These are phyloP conservation scores for Neurospora hispaniola DNA, from an alignment of 495 filamentous ascomycete species.

Conservation along the genomic window DNA sequence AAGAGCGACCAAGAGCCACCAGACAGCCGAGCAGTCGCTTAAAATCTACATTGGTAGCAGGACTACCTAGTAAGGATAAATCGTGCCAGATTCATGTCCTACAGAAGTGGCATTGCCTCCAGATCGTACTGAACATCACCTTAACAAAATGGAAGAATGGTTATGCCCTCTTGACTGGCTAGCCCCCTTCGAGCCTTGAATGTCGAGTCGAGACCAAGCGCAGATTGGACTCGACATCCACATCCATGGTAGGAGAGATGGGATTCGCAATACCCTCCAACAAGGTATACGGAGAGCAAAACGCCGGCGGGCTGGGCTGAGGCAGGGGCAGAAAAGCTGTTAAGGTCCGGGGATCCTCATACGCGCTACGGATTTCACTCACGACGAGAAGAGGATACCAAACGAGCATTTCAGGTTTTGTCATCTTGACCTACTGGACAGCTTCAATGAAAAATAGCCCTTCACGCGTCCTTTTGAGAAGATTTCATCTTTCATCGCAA, in stretches of 20 bases:
- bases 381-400: neutral
- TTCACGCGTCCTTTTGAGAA: neutral
- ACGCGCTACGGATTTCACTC: neutral
- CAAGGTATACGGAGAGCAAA: neutral
- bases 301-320: neutral
- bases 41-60: neutral
- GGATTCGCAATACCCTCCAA: neutral
- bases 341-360: neutral
- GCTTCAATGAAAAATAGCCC: neutral
- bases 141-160: too few species aligned
- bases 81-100: neutral
- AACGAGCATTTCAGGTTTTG: neutral
- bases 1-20: too few species aligned
- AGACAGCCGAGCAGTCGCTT: neutral
- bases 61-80: neutral
- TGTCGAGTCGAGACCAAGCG: neutral
- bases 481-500: neutral
- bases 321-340: neutral
- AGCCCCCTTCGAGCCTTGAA: too few species aligned
- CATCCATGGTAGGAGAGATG: neutral
- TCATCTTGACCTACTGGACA: neutral
- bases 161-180: too few species aligned
- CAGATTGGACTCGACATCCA: neutral
- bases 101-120: neutral
- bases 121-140: too few species aligned